Evolutionary conservation across 1,139 yeast species (phyloP), one percentile per base, ranked within the genome.

Genomic region (Debaryomyces coudertii): DNA sequence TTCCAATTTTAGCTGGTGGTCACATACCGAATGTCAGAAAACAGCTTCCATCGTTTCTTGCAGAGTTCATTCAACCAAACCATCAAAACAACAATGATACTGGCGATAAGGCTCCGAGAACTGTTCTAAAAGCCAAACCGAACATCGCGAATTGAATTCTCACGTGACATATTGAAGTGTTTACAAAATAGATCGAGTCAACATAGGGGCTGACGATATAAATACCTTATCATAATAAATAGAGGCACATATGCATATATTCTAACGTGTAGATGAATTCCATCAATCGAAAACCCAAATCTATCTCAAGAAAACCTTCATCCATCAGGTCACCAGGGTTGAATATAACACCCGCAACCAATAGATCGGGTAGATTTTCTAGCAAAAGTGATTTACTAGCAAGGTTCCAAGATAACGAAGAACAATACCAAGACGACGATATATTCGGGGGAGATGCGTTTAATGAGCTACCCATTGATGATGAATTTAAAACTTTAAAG

Each of bases 81-180:
- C 55, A 62, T 30, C 87, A 82, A 56, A 68, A 74, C 40, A 80
- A 82, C 50, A 82, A 83, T 56, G 88, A 83, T 55, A 83, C 88
- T 0, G 89, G 87, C 0, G 65, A 66, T 0, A 61, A 65, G 25
- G 69, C 69, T 3, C 69, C 69, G 2, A 14, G 38, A 1, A 34
- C 38, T 23, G 49, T 65, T n/a, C 47, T 53, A 8, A 39, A 61
- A 42, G 56, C 43, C 1, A 51, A 48, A 24, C 69, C 68, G 2
- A 55, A 48, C 4, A 12, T 5, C 22, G 22, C 5, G 22, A 20
- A 20, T 5, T 20, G 22, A 20, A 20, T 20, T 20, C 5, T 20
- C 22, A 20, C 22, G 22, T 20, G 22, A 31, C 51, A 40, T 42
- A 40, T n/a, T n/a, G n/a, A 8, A 5, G 43, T 53, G 53, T 25